Evolutionary conservation across 345 rosid genomes (phyloP).

Genomic region (Limnanthes douglasii): DNA sequence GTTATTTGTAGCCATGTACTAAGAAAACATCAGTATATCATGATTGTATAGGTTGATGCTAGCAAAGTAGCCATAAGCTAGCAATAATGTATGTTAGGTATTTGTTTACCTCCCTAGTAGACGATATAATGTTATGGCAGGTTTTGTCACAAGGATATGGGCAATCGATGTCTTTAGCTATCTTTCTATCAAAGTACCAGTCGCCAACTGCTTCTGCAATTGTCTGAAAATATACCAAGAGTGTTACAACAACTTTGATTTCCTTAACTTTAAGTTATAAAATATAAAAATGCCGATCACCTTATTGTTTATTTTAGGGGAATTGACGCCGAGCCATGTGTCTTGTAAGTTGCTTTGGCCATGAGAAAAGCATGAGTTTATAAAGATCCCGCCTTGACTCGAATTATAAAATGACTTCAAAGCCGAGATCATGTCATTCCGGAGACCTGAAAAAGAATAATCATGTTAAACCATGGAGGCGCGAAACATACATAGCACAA

Average conservation of each 20-base stretch:
- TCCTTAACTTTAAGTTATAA: not conserved
- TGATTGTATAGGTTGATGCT: too few relatives aligned
- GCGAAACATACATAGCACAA: not conserved
- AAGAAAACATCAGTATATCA: too few relatives aligned
- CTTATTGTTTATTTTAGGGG: slow-evolving; percentile 48
- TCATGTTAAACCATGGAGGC: not conserved
- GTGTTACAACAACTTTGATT: not conserved
- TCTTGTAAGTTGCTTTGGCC: slow-evolving; percentile 85
- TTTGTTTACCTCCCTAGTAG: slow-evolving; percentile 6
- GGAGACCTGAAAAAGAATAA: slow-evolving; percentile 40
- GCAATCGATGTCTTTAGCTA: slow-evolving; percentile 15
- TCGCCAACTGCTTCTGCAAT: slow-evolving; percentile 18
- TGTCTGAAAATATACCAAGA: slow-evolving; percentile 4
- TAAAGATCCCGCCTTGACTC: slow-evolving; percentile 50
- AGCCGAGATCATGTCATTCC: slow-evolving; percentile 52
- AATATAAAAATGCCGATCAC: slow-evolving; percentile 15
- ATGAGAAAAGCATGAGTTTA: slow-evolving; percentile 89
- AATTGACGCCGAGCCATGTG: slow-evolving; percentile 71
- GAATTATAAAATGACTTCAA: slow-evolving; percentile 32
- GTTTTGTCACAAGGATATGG: slow-evolving; percentile 24
- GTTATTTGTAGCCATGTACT: too few relatives aligned
- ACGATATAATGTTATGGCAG: slow-evolving; percentile 15
- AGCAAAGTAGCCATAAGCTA: too few relatives aligned
- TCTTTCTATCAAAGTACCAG: slow-evolving; percentile 16
- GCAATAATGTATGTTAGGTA: too few relatives aligned